A percentile compares a stretch with the other conserved stretches of the same genome.
Evolutionary conservation across 2,329 filamentous ascomycete genomes (phyloP).

Genomic region (Aspergillus glaucus): DNA sequence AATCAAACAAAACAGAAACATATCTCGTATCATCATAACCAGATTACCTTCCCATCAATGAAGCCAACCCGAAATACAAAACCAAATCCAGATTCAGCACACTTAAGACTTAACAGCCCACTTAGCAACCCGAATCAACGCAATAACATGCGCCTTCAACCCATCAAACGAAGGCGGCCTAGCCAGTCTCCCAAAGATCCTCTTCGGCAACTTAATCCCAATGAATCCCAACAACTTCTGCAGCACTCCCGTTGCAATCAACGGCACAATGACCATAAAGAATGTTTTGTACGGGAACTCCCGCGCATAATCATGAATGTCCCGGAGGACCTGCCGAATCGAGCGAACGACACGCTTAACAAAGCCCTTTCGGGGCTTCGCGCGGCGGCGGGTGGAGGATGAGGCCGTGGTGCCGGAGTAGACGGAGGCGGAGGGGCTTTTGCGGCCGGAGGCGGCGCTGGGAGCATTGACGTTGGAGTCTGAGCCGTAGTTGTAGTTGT

Average conservation of each 20-base stretch:
- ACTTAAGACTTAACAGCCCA: conserved; percentile 23
- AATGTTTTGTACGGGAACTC: conserved; percentile 83
- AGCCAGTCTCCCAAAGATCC: conserved; percentile 42
- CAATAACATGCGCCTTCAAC: conserved; percentile 24
- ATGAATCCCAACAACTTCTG: conserved; percentile 71
- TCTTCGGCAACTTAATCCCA: conserved; percentile 67
- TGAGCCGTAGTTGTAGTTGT: no score
- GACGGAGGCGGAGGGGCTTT: conserved; percentile 43
- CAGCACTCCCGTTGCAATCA: conserved; percentile 76
- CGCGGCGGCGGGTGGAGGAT: conserved; percentile 69
- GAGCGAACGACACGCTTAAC: conserved; percentile 66
- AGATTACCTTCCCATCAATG: no score
- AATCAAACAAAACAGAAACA: neutral
- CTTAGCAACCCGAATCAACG: conserved; percentile 30
- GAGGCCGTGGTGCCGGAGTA: conserved; percentile 45
- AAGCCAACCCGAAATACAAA: neutral
- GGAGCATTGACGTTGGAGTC: neutral
- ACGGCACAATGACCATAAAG: conserved; percentile 76
- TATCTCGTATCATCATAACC: neutral
- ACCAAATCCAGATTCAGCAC: neutral
- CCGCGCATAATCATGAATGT: conserved; percentile 75
- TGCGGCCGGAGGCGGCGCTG: conserved; percentile 17
- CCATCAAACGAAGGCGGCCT: conserved; percentile 20
- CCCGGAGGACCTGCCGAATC: conserved; percentile 70
- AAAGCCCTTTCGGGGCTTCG: conserved; percentile 70